phyloP scores from a whole-genome alignment of 805 yeast species.

The Metschnikowia picachoensis region DNA sequence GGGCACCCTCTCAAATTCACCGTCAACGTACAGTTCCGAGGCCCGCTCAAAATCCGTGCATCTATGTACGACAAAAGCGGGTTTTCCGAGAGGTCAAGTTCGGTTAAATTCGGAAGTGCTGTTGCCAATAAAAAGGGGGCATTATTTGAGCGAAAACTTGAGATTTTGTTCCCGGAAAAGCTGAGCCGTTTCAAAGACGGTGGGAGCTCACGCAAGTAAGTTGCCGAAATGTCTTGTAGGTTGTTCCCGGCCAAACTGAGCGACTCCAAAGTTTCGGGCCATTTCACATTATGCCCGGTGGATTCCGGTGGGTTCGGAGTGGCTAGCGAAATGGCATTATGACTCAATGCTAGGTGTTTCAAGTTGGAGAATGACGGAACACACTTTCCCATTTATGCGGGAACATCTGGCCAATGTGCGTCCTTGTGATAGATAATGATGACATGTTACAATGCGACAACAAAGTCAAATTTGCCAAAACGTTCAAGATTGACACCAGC shows the following conservation, averaged over 20 bases:
- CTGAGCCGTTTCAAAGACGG: conserved; percentile 22
- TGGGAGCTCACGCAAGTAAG: conserved; percentile 26
- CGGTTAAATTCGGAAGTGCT: conserved; percentile 12
- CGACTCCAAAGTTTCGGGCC: conserved; percentile 24
- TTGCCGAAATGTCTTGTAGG: conserved; percentile 18
- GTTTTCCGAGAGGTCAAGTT: conserved; percentile 11
- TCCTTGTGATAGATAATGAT: conserved; percentile 24
- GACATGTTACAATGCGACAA: conserved; percentile 19
- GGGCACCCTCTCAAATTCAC: conserved; percentile 8
- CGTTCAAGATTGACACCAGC: conserved; percentile 27
- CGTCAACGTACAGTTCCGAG: neutral
- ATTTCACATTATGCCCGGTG: conserved; percentile 16
- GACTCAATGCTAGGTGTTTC: conserved; percentile 22
- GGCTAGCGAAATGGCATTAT: conserved; percentile 18
- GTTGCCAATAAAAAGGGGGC: conserved; percentile 3
- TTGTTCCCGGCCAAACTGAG: conserved; percentile 27
- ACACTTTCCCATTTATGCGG: conserved; percentile 31
- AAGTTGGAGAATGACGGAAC: conserved; percentile 22
- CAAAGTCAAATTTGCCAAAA: conserved; percentile 22
- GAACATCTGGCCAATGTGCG: conserved; percentile 34
- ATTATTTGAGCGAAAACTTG: conserved; percentile 9
- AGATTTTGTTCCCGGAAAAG: conserved; percentile 20
- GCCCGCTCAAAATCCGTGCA: conserved; percentile 8
- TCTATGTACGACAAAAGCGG: conserved; percentile 8
- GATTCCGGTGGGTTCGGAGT: conserved; percentile 6